Conservation (phyloP, 306 rosid genomes). For the Prunus davidiana region DNA sequence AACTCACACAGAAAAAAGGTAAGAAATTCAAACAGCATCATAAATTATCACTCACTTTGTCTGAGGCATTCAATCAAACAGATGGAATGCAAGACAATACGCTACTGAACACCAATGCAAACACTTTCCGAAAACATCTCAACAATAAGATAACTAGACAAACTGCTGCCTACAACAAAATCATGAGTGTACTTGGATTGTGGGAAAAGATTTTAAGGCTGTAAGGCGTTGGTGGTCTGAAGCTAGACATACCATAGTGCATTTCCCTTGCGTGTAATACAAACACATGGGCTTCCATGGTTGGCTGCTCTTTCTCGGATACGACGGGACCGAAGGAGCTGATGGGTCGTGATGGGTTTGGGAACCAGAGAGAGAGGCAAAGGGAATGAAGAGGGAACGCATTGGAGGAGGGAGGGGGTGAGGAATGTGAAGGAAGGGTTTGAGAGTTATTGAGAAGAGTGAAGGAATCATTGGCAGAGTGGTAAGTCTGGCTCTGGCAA, state of each 20-base stretch:
- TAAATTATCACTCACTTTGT: not conserved
- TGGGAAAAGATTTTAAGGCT: slow-evolving; percentile 1
- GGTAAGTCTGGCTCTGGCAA: slow-evolving; percentile 24
- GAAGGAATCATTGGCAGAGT: slow-evolving; percentile 33
- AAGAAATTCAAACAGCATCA: not conserved
- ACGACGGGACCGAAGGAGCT: slow-evolving; percentile 12
- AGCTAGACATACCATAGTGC: slow-evolving; percentile 55
- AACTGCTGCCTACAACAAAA: not conserved
- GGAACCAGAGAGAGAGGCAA: slow-evolving; percentile 50
- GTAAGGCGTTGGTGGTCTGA: not conserved
- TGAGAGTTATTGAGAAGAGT: slow-evolving; percentile 22
- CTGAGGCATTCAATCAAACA: slow-evolving; percentile 50
- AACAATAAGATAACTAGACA: not conserved
- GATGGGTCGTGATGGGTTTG: slow-evolving; percentile 25
- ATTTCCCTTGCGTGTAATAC: slow-evolving; percentile 83
- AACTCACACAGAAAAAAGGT: not conserved
- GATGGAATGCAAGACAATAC: slow-evolving; percentile 13
- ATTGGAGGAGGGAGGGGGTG: slow-evolving; percentile 23
- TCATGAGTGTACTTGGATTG: not conserved
- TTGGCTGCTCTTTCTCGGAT: slow-evolving; percentile 14
- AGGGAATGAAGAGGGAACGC: slow-evolving; percentile 25
- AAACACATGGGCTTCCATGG: slow-evolving; percentile 81
- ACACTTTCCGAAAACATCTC: not conserved
- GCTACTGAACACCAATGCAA: not conserved
- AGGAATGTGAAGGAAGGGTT: slow-evolving; percentile 6